Conservation (phyloP, 2,329 filamentous ascomycete species). For the Hysterium pulicare region DNA sequence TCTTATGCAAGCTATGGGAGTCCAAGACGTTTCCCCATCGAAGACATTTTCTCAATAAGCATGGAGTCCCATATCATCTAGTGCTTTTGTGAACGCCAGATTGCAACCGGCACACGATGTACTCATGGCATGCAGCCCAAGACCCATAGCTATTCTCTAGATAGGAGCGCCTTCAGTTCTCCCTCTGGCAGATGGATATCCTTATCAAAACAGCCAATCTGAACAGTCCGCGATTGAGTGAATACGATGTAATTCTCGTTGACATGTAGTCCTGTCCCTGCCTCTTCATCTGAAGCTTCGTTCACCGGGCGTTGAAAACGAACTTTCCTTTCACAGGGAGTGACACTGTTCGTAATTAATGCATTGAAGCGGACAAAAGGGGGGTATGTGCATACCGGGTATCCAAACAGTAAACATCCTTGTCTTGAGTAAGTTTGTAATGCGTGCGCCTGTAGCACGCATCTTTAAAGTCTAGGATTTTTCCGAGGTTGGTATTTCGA, state of each 20-base stretch:
- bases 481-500: no score
- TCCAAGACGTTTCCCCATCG: no score
- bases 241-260: constrained; percentile 8
- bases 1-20: no score
- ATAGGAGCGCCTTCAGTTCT: not conserved
- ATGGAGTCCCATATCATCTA: no score
- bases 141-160: not conserved
- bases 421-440: no score
- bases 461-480: no score
- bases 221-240: not conserved
- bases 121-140: not conserved
- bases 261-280: not conserved
- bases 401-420: no score
- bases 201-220: constrained; percentile 9
- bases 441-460: no score
- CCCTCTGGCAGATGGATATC: constrained; percentile 5
- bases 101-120: no score
- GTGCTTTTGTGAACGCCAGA: no score
- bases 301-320: not conserved
- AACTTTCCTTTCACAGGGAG: not conserved
- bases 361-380: not conserved
- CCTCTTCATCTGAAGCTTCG: not conserved
- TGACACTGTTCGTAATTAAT: not conserved
- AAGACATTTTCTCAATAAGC: no score
- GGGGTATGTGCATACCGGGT: no score